Percentiles rank a stretch among this genome's conserved stretches.
Conservation (phyloP, 768 basidiomycete genomes). For the Tulasnella sp. region DNA sequence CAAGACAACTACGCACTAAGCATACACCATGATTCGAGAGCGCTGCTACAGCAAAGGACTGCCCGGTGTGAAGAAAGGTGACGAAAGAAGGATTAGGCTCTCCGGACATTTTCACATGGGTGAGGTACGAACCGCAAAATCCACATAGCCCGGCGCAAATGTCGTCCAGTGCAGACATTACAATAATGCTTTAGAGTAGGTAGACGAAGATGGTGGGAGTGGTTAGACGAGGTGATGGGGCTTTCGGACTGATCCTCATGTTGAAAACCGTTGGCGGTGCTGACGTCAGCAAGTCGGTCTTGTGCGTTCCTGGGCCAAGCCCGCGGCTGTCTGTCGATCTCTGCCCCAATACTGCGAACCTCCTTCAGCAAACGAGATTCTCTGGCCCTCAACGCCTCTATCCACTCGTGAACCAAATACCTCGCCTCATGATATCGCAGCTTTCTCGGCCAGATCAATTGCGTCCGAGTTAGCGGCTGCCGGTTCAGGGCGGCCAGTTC, state of each 20-base stretch:
- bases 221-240: neutral
- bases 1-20: neutral
- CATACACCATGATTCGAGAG: neutral
- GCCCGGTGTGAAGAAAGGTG: neutral
- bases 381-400: neutral
- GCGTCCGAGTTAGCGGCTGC: neutral
- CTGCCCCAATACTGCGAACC: neutral
- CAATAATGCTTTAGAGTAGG: neutral
- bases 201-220: neutral
- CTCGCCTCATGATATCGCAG: neutral
- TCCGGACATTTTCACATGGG: neutral
- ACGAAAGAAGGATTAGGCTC: neutral
- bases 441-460: neutral
- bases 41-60: neutral
- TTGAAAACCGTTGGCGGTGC: neutral
- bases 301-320: neutral
- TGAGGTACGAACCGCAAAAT: neutral
- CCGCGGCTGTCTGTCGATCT: neutral
- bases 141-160: neutral
- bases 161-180: conserved; percentile 2
- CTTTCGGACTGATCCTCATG: neutral
- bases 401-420: neutral
- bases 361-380: neutral
- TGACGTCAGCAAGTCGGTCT: neutral
- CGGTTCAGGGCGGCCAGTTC: neutral